These are phyloP conservation scores for Ramaria rubella DNA, from an alignment of 768 basidiomycete species.

Conservation along the genomic window DNA sequence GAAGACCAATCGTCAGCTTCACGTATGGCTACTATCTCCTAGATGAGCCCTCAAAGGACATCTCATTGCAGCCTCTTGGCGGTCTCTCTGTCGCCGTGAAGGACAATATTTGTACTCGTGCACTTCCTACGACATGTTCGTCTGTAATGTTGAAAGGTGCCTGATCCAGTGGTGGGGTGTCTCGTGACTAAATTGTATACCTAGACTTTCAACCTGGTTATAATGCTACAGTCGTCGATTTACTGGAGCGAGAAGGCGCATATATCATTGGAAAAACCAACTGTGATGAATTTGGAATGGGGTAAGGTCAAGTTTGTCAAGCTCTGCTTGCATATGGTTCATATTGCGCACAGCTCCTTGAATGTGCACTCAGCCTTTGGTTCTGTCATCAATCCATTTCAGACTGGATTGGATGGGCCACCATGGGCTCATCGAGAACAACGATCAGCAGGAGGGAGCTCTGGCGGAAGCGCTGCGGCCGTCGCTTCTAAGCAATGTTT, in stretches of 20 bases:
- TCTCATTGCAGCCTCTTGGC: slow-evolving; percentile 30
- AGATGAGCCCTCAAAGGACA: too few relatives aligned
- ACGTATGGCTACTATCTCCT: too few relatives aligned
- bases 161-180: slow-evolving; percentile 2
- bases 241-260: slow-evolving; percentile 58
- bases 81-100: slow-evolving; percentile 66
- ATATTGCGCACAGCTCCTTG: slow-evolving; percentile 50
- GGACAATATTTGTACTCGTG: slow-evolving; percentile 74
- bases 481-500: slow-evolving; percentile 80
- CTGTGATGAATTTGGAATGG: slow-evolving; percentile 99
- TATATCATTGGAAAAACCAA: slow-evolving; percentile 83
- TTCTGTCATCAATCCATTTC: slow-evolving; percentile 71
- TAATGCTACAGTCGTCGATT: slow-evolving; percentile 75
- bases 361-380: slow-evolving; percentile 72
- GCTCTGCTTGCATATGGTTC: background rate
- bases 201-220: slow-evolving; percentile 73
- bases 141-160: slow-evolving; percentile 66
- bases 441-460: slow-evolving; percentile 85
- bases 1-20: too few relatives aligned
- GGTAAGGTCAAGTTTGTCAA: slow-evolving; percentile 57
- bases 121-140: slow-evolving; percentile 68
- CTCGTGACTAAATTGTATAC: background rate
- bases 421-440: slow-evolving; percentile 23
- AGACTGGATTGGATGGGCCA: slow-evolving; percentile 14
- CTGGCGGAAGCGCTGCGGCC: slow-evolving; percentile 91